Base-by-base conservation (phyloP, 2,329 filamentous ascomycete species). In the Lizonia empirigonia region DNA sequence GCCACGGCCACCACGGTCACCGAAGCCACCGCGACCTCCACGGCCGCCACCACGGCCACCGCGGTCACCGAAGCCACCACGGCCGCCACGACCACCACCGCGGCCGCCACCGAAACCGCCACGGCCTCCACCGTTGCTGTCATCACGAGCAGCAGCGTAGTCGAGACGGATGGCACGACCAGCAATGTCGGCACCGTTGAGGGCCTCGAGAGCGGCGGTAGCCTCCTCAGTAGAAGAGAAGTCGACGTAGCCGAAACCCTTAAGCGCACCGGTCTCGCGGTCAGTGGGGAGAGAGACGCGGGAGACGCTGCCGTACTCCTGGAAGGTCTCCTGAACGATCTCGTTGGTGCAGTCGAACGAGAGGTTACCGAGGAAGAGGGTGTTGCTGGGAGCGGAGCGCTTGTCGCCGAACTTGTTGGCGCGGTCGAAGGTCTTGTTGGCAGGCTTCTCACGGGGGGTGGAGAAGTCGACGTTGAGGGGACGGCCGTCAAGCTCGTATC, bases 181-280 rank as follows among this genome's bases (percentile, higher is more conserved):
- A 59, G 80, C 82, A 64, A 94, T 82, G 53, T 90, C 85, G 48
- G 80, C 79, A 59, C 90, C 90, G 64, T 89, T 86, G 72, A 90
- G 82, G 50, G 80, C 78, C 64, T 87, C 81, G 64, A 90, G 85
- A 19, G 86, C 92, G 65, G 80, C 77, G 77, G 88, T 89, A 67
- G 92, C 90, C 67, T 96, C 91, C 22, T 96, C 91, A 56, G 94
- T 74, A 15, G 88, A 89, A 64, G 79, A 78, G 81, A 93, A 96
- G 70, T 87, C 87, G 58, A 96, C 87, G 73, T 97, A 97, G 47
- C 90, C 92, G 75, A 95, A 96, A 50, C 92, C 92, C 86, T 96
- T 96, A 71, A 88, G 86, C 64, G 86, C 84, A 60, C 91, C 91
- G 56, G 85, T 85, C 55, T 96, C 91, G 73, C 86, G 85, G 74